Evolutionary conservation across 2,329 filamentous ascomycete genomes (phyloP), one percentile per base, ranked within the genome.

Genomic region (Falciphora oryzae): DNA sequence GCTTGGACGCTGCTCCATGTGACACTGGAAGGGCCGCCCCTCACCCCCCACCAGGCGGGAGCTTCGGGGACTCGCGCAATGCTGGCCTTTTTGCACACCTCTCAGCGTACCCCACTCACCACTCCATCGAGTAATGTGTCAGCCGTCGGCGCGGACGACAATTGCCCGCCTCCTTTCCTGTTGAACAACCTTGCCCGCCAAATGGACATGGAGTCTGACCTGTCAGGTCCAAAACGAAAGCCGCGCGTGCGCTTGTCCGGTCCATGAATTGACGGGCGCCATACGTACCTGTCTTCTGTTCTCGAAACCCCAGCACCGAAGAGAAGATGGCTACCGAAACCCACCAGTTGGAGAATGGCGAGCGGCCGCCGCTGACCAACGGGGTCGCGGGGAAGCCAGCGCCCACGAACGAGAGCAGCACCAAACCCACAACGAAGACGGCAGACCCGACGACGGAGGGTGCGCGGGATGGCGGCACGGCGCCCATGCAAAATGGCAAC

Each of bases 371-470:
- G 62, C 31, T 58, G 50, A 14, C 31, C 28, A 63, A 63, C 62
- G 62, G 62, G 28, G 50, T 35, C 29, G 62, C 62, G 44, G 44
- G 18, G 44, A 53, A 53, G 44, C 3, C 18, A 7, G 44, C 44
- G 32, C 4, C 32, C 2, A 14, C 32, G n/a, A 35, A 57, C 28
- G 31, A 31, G 50, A n/a, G 28, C 3, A 25, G 44, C 5, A 31
- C 27, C 16, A 35, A 22, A 22, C 59, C 31, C 16, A n/a, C 64
- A 32, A 31, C 31, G 32, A 16, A 29, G 32, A 58, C 73, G 71
- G 75, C 63, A 72, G 73, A 59, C 69, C 78, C 60, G 71, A 74
- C 63, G 75, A 77, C 28, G 73, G 82, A n/a, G n/a, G n/a, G n/a
- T n/a, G n/a, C n/a, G n/a, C n/a, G n/a, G n/a, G n/a, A n/a, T n/a